Conservation (phyloP, 2,329 filamentous ascomycete species). For the Fusarium sp. region DNA sequence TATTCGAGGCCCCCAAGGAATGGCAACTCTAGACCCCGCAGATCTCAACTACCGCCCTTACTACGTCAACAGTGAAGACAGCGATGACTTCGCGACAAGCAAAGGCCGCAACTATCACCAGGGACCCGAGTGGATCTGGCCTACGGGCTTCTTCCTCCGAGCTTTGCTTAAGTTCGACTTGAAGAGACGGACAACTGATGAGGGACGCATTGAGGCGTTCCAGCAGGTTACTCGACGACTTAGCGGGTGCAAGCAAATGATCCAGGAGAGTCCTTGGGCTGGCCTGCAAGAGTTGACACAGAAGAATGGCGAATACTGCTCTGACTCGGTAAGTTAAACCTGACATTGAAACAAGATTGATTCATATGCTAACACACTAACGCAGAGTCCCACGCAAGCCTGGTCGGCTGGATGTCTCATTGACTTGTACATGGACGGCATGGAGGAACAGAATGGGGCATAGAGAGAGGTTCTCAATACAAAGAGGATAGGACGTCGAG, state of each 20-base stretch:
- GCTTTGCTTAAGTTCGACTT: conserved; percentile 93
- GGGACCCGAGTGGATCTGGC: conserved; percentile 98
- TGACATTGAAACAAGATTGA: background rate
- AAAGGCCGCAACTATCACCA: conserved; percentile 99
- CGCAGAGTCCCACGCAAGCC: conserved; percentile 88
- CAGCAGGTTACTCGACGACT: conserved; percentile 91
- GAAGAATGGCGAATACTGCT: conserved; percentile 83
- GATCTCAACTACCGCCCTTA: conserved; percentile 95
- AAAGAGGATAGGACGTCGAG: conserved; percentile 18
- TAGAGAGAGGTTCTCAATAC: conserved; percentile 1
- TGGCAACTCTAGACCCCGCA: conserved; percentile 92
- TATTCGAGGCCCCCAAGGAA: conserved; percentile 87
- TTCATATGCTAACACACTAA: conserved; percentile 22
- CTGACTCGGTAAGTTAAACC: conserved; percentile 77
- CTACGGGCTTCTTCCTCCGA: conserved; percentile 92
- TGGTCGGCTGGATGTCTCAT: conserved; percentile 97
- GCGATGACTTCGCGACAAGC: conserved; percentile 86
- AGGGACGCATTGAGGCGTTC: conserved; percentile 86
- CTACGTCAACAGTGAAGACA: conserved; percentile 96
- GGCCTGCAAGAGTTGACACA: conserved; percentile 94
- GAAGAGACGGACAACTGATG: conserved; percentile 66
- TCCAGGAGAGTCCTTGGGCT: conserved; percentile 84
- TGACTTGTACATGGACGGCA: conserved; percentile 94
- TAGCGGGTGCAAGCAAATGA: conserved; percentile 84
- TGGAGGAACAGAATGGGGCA: conserved; percentile 58